Evolutionary conservation across 129 eudicot genomes (phyloP), one percentile per base, ranked within the genome.

Genomic region (Scalesia atractyloides): DNA sequence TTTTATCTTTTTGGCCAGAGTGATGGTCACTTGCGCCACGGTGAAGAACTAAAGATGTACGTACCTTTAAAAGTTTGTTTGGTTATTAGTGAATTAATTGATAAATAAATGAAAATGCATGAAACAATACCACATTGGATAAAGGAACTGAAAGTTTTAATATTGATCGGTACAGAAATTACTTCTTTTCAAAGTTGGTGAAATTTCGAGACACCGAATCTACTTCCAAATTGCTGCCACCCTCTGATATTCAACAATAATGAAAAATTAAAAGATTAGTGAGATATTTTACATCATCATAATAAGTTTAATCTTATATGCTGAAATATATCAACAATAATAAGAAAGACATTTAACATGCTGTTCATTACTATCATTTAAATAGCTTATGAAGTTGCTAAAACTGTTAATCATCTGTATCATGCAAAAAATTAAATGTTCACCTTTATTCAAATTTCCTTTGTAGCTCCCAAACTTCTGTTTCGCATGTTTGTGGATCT

Each of bases 171-270:
- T 60, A 48, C 9, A 68, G 49, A 57, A 77, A 53, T 56, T 82
- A 88, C 97, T 80, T 87, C 82, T 82, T 82, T 58, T 82, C 78
- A 63, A 64, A 79, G 9, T 66, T 78, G 72, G 70, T 68, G 51
- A 82, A 69, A 73, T 68, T 66, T 62, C 37, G 68, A 60, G 64
- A 48, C 54, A 64, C 66, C 22, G 70, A 68, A 46, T 82, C 74
- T 66, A 64, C 68, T 24, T 60, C 73, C 48, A 73, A 77, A 39
- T 61, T 64, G 72, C 59, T 73, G 59, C 78, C 71, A 19, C 58
- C 63, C 17, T 77, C 87, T 82, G 79, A 63, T 69, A 54, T 41
- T 17, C 56, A 46, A 76, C 69, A 59, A 64, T 36, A 17, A 20
- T 73, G 58, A 72, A 4, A n/a, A 39, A 54, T 5, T 30, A 30